Percentiles rank a stretch among this genome's conserved stretches.
phyloP scores from a whole-genome alignment of 306 rosid genomes.

The Psophocarpus tetragonolobus region DNA sequence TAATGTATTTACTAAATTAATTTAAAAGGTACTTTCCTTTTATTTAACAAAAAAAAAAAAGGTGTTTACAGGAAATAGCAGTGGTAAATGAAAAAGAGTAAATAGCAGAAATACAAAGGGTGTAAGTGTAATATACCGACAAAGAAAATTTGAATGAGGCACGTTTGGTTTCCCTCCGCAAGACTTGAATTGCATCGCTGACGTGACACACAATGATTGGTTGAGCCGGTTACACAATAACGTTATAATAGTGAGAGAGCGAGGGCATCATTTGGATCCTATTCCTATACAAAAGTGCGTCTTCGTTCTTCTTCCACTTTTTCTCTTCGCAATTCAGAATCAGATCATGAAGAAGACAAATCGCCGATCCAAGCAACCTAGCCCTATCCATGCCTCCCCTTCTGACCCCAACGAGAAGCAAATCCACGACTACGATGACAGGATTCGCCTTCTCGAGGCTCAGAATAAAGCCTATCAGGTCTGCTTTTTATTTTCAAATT shows the following conservation, averaged over 20 bases:
- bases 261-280: neutral
- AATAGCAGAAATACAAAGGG: neutral
- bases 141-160: constrained; percentile 51
- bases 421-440: constrained; percentile 39
- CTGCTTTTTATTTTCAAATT: too few species aligned
- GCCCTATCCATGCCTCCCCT: constrained; percentile 42
- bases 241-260: constrained; percentile 18
- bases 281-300: too few species aligned
- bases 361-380: constrained; percentile 70
- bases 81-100: too few species aligned
- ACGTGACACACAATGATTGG: constrained; percentile 31
- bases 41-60: neutral
- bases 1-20: neutral
- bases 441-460: constrained; percentile 60
- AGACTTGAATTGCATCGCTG: neutral
- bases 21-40: neutral
- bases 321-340: too few species aligned
- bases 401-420: constrained; percentile 39
- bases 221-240: neutral
- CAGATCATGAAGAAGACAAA: constrained; percentile 60
- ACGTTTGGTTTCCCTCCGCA: constrained; percentile 58
- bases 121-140: neutral
- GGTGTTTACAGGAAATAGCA: neutral
- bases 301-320: too few species aligned
- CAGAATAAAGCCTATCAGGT: constrained; percentile 72